Base-by-base conservation (phyloP, 495 filamentous ascomycete species). In the Clavariopsis aquatica region DNA sequence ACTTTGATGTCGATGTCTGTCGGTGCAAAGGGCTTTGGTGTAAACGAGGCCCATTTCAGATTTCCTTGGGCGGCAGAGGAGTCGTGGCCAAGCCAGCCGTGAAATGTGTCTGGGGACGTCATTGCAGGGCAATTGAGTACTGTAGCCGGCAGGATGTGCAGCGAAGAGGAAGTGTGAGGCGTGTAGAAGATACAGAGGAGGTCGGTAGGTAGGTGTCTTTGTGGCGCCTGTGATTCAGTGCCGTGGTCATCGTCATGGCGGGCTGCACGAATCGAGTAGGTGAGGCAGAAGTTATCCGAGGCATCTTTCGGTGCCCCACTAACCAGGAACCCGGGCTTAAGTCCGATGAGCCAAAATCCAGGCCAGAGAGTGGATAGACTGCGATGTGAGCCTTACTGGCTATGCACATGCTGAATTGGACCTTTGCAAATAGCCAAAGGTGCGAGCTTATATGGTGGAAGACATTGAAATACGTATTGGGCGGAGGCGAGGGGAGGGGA, bases 11-110 rank as follows among this genome's bases (percentile, higher is more conserved):
- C 28, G 24, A 70, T 57, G 4, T 70, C 64, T 15, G 82, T 88
- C 68, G 89, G 84, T 24, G 86, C 43, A 49, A 61, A 68, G 8
- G 69, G 47, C 31, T 96, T 96, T 1, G 90, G 90, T 63, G 86
- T 81, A 74, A 85, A 95, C 65, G 83, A 78, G 63, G 82, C 80
- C 84, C 86, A 92, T 41, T 78, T 77, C 74, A 96, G 86, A 15
- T 92, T 89, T 51, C 85, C 88, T 23, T 89, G 78, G 45, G 81
- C 82, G 29, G 84, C 75, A 12, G 82, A 74, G 15, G 76, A 69
- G 69, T 86, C 80, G 58, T 86, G 78, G 69, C 87, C 90, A 57
- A 96, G 76, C 93, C 92, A 96, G 70, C 92, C 92, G 66, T 87
- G 76, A 77, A 93, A 96, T 60, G 85, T 80, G 77, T 85, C 36